phyloP scores from a whole-genome alignment of 345 rosid genomes.

The Leavenworthia alabamica region DNA sequence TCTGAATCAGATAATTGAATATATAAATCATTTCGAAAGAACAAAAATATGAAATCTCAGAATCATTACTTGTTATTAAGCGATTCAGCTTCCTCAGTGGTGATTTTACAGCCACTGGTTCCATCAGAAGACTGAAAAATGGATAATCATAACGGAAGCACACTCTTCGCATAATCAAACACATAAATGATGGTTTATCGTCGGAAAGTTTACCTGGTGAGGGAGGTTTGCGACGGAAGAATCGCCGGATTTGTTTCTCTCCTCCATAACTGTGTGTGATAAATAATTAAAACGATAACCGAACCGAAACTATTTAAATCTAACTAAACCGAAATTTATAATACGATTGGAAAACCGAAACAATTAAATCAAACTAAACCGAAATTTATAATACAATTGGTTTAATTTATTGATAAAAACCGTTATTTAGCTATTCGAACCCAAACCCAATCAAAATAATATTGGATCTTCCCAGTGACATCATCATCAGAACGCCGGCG shows the following conservation, averaged over 20 bases:
- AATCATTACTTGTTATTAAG: constrained; percentile 41
- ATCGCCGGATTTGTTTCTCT: constrained; percentile 47
- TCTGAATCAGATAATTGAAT: background rate
- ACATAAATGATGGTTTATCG: background rate
- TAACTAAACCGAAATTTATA: background rate
- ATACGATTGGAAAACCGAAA: background rate
- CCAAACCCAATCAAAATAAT: too few species aligned
- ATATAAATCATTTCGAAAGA: background rate
- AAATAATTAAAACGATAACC: background rate
- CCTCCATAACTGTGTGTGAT: constrained; percentile 21
- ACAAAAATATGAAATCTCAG: background rate
- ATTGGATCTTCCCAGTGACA: background rate
- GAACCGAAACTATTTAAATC: background rate
- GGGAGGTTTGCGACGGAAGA: constrained; percentile 39
- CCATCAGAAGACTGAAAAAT: constrained; percentile 49
- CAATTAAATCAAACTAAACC: background rate
- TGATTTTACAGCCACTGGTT: constrained; percentile 51
- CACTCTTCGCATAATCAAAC: background rate
- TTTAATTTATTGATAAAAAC: too few species aligned
- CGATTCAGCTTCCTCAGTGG: constrained; percentile 55
- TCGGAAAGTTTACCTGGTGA: constrained; percentile 20
- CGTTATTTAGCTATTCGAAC: too few species aligned
- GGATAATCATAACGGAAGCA: background rate
- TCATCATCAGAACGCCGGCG: constrained; percentile 7
- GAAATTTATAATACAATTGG: too few species aligned